Evolutionary conservation across 768 basidiomycete species (phyloP).

Genomic region (Boletus rex-veris): DNA sequence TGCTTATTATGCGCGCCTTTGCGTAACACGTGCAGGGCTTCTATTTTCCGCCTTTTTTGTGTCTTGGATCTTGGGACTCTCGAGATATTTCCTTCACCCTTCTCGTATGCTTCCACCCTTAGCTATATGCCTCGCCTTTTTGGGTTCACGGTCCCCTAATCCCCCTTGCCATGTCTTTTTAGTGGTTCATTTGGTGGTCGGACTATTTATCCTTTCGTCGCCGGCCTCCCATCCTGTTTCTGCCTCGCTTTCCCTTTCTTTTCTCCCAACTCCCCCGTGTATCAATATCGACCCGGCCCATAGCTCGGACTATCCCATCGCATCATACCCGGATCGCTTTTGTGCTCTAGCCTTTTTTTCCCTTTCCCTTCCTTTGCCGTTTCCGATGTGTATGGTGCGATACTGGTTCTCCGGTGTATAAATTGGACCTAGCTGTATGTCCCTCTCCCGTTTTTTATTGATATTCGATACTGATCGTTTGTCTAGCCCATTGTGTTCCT

Average conservation of each 20-base stretch:
- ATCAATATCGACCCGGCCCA: constrained; percentile 34
- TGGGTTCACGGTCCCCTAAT: constrained; percentile 25
- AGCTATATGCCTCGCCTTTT: constrained; percentile 19
- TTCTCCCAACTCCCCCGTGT: constrained; percentile 14
- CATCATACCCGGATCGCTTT: constrained; percentile 26
- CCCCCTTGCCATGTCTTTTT: constrained; percentile 26
- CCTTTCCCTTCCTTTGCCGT: not conserved
- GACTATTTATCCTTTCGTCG: constrained; percentile 18
- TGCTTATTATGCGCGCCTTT: constrained; percentile 34
- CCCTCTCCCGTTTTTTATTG: not conserved
- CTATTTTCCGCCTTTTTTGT: constrained; percentile 33
- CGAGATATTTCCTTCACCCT: constrained; percentile 21
- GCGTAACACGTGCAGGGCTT: constrained; percentile 22
- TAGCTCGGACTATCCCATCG: constrained; percentile 31
- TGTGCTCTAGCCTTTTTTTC: constrained; percentile 23
- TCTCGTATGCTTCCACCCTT: constrained; percentile 13
- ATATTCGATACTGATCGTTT: constrained; percentile 7
- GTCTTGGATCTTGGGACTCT: constrained; percentile 41
- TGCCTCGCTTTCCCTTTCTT: not conserved
- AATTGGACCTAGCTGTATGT: constrained; percentile 28
- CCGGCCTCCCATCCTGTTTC: constrained; percentile 1
- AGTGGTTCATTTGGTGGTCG: constrained; percentile 19
- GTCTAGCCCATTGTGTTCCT: constrained; percentile 26
- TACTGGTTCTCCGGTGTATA: constrained; percentile 31
- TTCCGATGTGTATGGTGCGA: constrained; percentile 33